A percentile compares a stretch with the other conserved stretches of the same genome.
Conservation (phyloP, 768 basidiomycete species). For the Coprinopsis marcescibilis region DNA sequence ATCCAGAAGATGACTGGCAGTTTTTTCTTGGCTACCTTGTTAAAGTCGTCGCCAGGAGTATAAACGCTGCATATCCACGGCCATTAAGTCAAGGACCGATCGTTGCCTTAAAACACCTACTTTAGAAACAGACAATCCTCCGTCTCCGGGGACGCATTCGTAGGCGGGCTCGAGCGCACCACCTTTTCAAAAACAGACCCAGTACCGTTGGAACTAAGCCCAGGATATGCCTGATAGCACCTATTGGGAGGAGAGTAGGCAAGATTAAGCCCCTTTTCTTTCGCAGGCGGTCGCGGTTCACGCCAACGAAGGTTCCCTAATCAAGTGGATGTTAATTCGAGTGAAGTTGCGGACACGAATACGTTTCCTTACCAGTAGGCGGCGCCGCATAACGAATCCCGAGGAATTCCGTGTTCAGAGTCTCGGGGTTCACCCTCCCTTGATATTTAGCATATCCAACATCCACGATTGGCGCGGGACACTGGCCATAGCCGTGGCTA, state of each 20-base stretch:
- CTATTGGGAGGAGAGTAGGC: constrained; percentile 2
- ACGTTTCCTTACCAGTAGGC: constrained; percentile 30
- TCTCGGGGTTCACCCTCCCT: constrained; percentile 29
- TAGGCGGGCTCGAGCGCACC: too few relatives aligned
- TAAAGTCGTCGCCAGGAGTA: too few relatives aligned
- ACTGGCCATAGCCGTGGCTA: neutral
- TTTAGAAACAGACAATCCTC: neutral
- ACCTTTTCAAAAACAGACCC: neutral
- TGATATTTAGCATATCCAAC: constrained; percentile 42
- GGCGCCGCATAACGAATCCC: constrained; percentile 46
- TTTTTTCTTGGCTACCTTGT: too few relatives aligned
- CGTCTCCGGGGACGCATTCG: neutral
- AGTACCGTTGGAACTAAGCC: neutral
- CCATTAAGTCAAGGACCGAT: too few relatives aligned
- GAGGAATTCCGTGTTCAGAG: constrained; percentile 31
- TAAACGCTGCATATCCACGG: too few relatives aligned
- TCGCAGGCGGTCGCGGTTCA: constrained; percentile 1
- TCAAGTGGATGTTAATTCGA: neutral
- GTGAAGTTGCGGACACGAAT: neutral
- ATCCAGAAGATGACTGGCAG: too few relatives aligned
- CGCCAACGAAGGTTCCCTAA: constrained; percentile 8
- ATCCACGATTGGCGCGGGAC: constrained; percentile 24
- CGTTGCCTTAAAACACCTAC: too few relatives aligned
- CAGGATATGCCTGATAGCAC: constrained; percentile 5
- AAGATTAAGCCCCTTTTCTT: neutral